Evolutionary conservation across 2,329 filamentous ascomycete species (phyloP).

Genomic region (Venturia effusa): DNA sequence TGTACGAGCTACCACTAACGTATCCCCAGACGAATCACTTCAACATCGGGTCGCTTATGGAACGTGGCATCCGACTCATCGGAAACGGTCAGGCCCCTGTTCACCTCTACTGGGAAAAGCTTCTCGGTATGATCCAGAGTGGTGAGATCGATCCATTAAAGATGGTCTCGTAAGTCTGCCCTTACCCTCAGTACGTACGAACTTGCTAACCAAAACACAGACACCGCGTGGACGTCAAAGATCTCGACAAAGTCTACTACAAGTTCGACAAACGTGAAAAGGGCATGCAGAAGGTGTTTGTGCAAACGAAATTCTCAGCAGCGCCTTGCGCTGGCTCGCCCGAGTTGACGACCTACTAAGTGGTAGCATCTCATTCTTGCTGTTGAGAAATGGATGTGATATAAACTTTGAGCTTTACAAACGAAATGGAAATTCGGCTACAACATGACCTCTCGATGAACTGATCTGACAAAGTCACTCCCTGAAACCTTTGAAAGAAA

Average conservation of each 20-base stretch:
- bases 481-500: no score
- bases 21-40: constrained; percentile 59
- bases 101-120: constrained; percentile 71
- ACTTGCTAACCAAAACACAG: not conserved
- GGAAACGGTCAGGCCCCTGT: constrained; percentile 62
- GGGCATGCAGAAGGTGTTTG: constrained; percentile 71
- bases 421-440: no score
- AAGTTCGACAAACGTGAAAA: constrained; percentile 62
- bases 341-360: constrained; percentile 30
- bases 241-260: constrained; percentile 41
- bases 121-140: constrained; percentile 57
- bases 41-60: constrained; percentile 75
- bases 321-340: constrained; percentile 41
- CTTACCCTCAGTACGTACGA: not conserved
- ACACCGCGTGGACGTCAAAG: constrained; percentile 55
- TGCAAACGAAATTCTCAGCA: constrained; percentile 47
- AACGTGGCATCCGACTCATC: constrained; percentile 72
- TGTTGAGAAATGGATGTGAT: not conserved
- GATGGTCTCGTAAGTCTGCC: constrained; percentile 46
- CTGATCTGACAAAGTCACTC: no score
- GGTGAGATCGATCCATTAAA: constrained; percentile 63
- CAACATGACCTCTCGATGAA: no score
- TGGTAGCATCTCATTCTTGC: not conserved
- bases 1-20: constrained; percentile 12
- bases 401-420: no score